Base-by-base conservation (phyloP, 331 rosid genomes). In the Pyrus hybrid region DNA sequence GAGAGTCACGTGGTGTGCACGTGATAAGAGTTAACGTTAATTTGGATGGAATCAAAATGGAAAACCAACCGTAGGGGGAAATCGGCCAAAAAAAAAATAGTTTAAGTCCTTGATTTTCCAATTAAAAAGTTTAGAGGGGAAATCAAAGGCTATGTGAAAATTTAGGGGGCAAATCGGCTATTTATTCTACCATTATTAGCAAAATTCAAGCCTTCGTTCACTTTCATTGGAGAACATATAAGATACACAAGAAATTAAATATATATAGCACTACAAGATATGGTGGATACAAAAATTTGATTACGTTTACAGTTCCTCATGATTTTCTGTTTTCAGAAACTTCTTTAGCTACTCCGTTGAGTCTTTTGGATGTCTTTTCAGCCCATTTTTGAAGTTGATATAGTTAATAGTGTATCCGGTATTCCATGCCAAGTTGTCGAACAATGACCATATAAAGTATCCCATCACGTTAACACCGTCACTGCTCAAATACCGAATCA, bases 391-490 rank as follows among this genome's bases (percentile, higher is more conserved):
- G 14, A 17, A 77, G 64, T 77, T 43, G 0, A 47, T 23, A 35
- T 43, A 70, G 29, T 58, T 68, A 4, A 77, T 51, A 4, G 13
- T 68, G 9, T 35, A 56, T 17, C 60, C 32, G 8, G 32, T 53
- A 13, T 33, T 33, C 47, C 72, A 76, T 57, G 37, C 80, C 2
- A 76, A 21, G 60, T 68, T 29, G 10, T 76, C 80, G 3, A 35
- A 32, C 8, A 68, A 22, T 9, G 53, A 30, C 80, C 74, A 76
- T 9, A n/a, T 6, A 22, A 54, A 32, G 22, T 76, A 76, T 25
- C 80, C 75, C 45, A 56, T 68, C 67, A 76, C 75, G 3, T 76
- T 26, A n/a, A 66, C 41, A 16, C 73, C 61, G 0, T 45, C 73
- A 5, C 17, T 68, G 10, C 61, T 28, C 4, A 25, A 43, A 68